Conservation (phyloP, 768 basidiomycete species). For the Lactifluus piperatus region DNA sequence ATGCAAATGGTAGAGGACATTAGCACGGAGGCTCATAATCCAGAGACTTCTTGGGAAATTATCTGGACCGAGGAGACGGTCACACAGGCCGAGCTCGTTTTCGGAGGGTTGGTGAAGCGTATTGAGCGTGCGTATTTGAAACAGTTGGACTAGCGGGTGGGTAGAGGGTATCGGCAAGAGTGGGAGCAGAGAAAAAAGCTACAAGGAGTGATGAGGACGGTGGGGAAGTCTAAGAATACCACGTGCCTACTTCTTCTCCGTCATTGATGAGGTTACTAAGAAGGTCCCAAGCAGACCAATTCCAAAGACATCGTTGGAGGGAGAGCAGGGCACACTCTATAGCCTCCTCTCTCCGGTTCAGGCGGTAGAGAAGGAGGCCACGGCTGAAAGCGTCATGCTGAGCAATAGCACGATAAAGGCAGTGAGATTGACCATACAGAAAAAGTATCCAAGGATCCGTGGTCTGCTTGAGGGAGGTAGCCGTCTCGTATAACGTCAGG, state of each 20-base stretch:
- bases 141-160: slow-evolving; percentile 57
- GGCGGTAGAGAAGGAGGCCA: slow-evolving; percentile 70
- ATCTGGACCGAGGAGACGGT: slow-evolving; percentile 58
- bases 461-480: slow-evolving; percentile 33
- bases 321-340: slow-evolving; percentile 74
- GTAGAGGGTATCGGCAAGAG: slow-evolving; percentile 39
- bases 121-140: slow-evolving; percentile 83
- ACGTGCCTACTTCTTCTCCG: slow-evolving; percentile 15
- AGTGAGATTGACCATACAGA: slow-evolving; percentile 38
- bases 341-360: slow-evolving; percentile 76
- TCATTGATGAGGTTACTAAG: slow-evolving; percentile 20
- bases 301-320: slow-evolving; percentile 20
- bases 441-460: slow-evolving; percentile 80
- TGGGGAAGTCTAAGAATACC: background rate
- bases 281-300: slow-evolving; percentile 17
- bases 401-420: background rate
- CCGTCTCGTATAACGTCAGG: slow-evolving; percentile 47
- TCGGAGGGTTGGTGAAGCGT: slow-evolving; percentile 87
- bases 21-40: slow-evolving; percentile 79
- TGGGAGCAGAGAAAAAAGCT: slow-evolving; percentile 39
- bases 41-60: slow-evolving; percentile 79
- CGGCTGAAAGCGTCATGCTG: slow-evolving; percentile 43
- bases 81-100: slow-evolving; percentile 72
- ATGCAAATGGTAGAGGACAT: slow-evolving; percentile 83
- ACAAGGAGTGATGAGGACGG: slow-evolving; percentile 1